Conservation (phyloP, 805 yeast genomes). For the Maudiozyma turicensis region DNA sequence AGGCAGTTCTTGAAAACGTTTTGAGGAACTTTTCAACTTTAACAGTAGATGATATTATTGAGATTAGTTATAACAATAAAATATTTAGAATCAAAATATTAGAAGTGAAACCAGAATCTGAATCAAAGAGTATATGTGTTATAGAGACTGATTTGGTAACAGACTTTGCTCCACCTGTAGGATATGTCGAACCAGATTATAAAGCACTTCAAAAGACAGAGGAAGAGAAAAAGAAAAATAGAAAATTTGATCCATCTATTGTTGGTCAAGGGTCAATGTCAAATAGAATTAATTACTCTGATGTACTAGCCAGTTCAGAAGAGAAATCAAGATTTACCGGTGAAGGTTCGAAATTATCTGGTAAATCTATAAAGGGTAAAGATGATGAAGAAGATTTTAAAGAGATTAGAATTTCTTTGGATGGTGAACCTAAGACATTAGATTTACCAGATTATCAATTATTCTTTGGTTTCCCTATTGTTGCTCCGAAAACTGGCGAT, state of each 20-base stretch:
- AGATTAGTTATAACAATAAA: constrained; percentile 72
- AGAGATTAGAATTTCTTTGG: constrained; percentile 38
- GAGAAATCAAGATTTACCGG: constrained; percentile 38
- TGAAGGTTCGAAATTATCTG: constrained; percentile 63
- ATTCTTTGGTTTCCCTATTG: constrained; percentile 85
- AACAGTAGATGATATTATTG: constrained; percentile 75
- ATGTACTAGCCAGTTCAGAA: constrained; percentile 38
- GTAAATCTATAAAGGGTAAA: constrained; percentile 29
- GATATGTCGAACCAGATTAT: constrained; percentile 87
- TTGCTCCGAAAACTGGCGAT: constrained; percentile 34
- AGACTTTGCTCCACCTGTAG: constrained; percentile 98
- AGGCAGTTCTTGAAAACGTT: constrained; percentile 91
- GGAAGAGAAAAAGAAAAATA: constrained; percentile 27
- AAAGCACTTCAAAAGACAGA: constrained; percentile 25
- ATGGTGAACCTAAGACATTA: constrained; percentile 64
- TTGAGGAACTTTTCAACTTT: constrained; percentile 82
- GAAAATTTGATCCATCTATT: constrained; percentile 18
- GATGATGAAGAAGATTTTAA: constrained; percentile 9
- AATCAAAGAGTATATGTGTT: constrained; percentile 69
- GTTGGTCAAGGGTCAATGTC: constrained; percentile 70
- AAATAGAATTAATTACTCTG: constrained; percentile 45
- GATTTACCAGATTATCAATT: constrained; percentile 74
- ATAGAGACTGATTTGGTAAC: constrained; percentile 95
- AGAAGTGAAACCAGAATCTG: constrained; percentile 73
- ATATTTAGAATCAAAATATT: constrained; percentile 71